phyloP scores from a whole-genome alignment of 331 rosid species.

The Acacia concinna region DNA sequence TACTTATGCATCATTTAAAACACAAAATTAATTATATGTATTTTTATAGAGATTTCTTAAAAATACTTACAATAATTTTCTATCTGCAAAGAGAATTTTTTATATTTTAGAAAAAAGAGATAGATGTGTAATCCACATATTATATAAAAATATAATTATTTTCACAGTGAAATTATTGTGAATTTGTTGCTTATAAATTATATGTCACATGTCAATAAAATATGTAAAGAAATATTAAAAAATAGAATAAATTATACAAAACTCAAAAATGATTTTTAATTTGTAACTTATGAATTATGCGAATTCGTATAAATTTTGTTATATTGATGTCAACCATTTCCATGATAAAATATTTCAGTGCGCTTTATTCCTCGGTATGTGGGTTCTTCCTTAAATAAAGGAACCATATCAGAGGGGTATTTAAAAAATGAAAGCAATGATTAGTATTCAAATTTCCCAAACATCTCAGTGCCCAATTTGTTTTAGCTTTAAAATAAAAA shows the following conservation, averaged over 20 bases:
- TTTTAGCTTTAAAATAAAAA: constrained; percentile 8
- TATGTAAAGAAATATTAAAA: no score
- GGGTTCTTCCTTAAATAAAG: not conserved
- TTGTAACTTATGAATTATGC: not conserved
- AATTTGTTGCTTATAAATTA: not conserved
- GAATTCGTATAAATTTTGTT: no score
- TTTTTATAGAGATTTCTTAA: not conserved
- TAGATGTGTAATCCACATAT: not conserved
- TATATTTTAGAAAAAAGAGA: not conserved
- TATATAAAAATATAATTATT: no score
- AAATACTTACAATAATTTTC: not conserved
- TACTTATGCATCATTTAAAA: not conserved
- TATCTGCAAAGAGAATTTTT: not conserved
- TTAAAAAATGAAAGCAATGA: constrained; percentile 10
- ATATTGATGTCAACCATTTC: not conserved
- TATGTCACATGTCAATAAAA: not conserved
- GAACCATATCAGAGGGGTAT: constrained; percentile 15
- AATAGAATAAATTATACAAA: no score
- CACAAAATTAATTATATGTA: not conserved
- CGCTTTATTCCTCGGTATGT: not conserved
- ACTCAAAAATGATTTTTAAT: no score
- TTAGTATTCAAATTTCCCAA: constrained; percentile 11
- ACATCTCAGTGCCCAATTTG: constrained; percentile 1
- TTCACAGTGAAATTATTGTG: not conserved
- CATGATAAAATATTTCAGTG: not conserved